Conservation (phyloP, 331 rosid species). For the Rosa hybrid region DNA sequence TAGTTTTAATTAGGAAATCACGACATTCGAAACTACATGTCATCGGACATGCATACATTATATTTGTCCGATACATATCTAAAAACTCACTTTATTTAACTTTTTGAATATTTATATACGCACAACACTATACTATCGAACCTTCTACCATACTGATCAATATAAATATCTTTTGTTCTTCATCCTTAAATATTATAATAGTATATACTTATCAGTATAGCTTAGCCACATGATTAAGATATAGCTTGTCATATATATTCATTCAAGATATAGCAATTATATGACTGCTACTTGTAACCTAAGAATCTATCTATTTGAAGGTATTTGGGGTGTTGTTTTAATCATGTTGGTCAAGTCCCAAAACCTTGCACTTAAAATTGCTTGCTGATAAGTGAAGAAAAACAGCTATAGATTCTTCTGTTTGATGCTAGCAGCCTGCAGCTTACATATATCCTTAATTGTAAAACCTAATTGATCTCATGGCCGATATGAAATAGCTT, state of each 20-base stretch:
- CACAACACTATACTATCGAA: background rate
- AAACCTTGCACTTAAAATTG: background rate
- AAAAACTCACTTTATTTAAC: background rate
- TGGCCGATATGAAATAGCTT: background rate
- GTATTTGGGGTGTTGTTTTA: background rate
- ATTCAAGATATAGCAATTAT: background rate
- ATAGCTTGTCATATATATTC: background rate
- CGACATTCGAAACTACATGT: background rate
- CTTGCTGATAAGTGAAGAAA: constrained; percentile 28
- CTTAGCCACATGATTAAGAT: background rate
- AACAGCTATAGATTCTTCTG: constrained; percentile 21
- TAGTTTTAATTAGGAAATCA: background rate
- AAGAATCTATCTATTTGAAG: background rate
- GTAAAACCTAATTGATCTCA: constrained; percentile 1
- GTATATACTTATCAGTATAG: background rate
- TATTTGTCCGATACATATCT: background rate
- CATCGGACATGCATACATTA: background rate
- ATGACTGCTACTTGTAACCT: constrained; percentile 2
- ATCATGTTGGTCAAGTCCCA: constrained; percentile 2
- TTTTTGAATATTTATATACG: background rate
- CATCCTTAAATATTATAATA: background rate
- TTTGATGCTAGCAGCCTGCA: constrained; percentile 4
- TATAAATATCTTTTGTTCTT: background rate
- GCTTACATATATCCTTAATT: background rate
- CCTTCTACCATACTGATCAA: background rate